phyloP scores from a whole-genome alignment of 495 filamentous ascomycete genomes.

The Penicillium maclennaniae region DNA sequence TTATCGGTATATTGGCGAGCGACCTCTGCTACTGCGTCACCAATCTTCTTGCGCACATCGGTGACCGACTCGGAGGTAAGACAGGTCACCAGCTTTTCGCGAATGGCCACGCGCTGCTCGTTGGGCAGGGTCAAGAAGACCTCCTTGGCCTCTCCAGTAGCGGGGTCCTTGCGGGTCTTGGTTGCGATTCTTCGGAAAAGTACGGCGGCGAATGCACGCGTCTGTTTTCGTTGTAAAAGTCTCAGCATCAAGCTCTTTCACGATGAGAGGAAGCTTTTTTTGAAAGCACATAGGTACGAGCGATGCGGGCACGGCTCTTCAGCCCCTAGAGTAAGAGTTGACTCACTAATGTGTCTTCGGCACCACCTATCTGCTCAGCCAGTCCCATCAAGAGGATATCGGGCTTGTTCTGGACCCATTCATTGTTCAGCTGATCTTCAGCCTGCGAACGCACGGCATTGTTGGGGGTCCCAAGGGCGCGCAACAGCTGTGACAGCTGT shows the following conservation, averaged over 20 bases:
- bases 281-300: neutral
- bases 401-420: conserved; percentile 78
- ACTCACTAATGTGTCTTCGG: conserved; percentile 66
- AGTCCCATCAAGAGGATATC: conserved; percentile 89
- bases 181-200: conserved; percentile 91
- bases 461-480: conserved; percentile 83
- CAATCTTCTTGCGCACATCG: conserved; percentile 86
- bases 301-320: neutral
- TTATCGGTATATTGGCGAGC: conserved; percentile 92
- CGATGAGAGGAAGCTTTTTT: neutral
- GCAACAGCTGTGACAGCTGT: conserved; percentile 79
- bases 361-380: conserved; percentile 80
- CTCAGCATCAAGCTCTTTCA: conserved; percentile 1
- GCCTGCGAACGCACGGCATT: conserved; percentile 79
- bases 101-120: conserved; percentile 71
- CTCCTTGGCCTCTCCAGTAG: conserved; percentile 68
- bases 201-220: conserved; percentile 84
- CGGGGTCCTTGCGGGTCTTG: conserved; percentile 73
- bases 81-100: conserved; percentile 73
- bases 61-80: conserved; percentile 65
- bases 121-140: conserved; percentile 71
- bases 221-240: conserved; percentile 41
- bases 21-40: conserved; percentile 91
- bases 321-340: conserved; percentile 4
- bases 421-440: conserved; percentile 82